Evolutionary conservation across 2,329 filamentous ascomycete species (phyloP).

Genomic region (Xylariomycetidae sp.): DNA sequence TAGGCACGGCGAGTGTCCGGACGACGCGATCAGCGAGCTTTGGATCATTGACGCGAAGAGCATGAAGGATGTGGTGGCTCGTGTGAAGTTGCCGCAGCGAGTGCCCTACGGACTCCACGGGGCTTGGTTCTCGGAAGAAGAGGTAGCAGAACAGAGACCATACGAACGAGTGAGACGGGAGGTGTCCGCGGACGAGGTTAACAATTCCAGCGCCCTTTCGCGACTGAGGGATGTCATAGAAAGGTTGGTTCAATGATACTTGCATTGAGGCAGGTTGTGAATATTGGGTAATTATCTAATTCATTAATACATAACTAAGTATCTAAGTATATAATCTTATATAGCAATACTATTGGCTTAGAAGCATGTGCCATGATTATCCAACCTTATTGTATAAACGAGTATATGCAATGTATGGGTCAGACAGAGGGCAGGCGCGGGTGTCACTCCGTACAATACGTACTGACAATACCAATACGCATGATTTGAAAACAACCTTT

Average conservation of each 20-base stretch:
- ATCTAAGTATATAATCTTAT: no score
- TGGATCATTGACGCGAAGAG: constrained; percentile 63
- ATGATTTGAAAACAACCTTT: no score
- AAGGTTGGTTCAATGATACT: constrained; percentile 18
- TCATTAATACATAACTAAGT: no score
- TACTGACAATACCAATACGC: no score
- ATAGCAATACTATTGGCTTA: no score
- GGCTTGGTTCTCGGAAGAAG: constrained; percentile 52
- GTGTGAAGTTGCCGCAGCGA: constrained; percentile 56
- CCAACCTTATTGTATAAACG: no score
- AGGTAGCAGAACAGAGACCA: constrained; percentile 44
- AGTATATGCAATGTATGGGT: no score
- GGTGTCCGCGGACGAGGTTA: constrained; percentile 12
- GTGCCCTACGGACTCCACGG: constrained; percentile 68
- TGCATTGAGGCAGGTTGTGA: no score
- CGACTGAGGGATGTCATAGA: constrained; percentile 19
- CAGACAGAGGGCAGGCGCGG: no score
- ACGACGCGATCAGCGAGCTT: constrained; percentile 51
- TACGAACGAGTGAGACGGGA: constrained; percentile 17
- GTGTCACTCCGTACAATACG: no score
- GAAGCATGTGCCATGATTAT: no score
- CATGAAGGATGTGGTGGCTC: constrained; percentile 58
- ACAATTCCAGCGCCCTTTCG: constrained; percentile 18
- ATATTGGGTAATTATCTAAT: no score
- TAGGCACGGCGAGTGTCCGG: constrained; percentile 38